These are phyloP conservation scores for Microcos paniculata DNA, from an alignment of 345 rosid species.

Conservation along the genomic window DNA sequence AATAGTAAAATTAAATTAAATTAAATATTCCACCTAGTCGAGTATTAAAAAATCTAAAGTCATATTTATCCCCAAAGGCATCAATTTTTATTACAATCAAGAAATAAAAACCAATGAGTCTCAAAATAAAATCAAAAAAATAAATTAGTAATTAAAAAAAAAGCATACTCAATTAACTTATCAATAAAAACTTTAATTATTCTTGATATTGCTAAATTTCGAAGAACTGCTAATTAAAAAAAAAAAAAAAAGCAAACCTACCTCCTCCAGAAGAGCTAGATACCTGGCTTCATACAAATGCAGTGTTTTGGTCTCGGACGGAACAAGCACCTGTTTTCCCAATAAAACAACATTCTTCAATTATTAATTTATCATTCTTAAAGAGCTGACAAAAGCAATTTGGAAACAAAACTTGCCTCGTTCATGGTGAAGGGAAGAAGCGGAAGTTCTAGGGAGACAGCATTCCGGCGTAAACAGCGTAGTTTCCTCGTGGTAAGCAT, in stretches of 20 bases:
- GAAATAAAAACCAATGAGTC: too few species aligned
- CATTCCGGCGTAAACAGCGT: constrained; percentile 17
- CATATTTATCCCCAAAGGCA: too few species aligned
- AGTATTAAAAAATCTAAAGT: too few species aligned
- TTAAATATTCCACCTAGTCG: not conserved
- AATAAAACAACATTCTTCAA: not conserved
- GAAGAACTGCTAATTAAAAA: not conserved
- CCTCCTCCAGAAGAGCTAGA: constrained; percentile 76
- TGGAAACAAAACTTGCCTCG: constrained; percentile 34
- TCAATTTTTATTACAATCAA: too few species aligned
- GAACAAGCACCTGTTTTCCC: constrained; percentile 59
- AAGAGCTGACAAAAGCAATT: not conserved
- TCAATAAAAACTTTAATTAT: too few species aligned
- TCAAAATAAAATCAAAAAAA: not conserved
- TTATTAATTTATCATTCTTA: not conserved
- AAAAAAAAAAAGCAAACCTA: constrained; percentile 16
- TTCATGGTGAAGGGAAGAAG: constrained; percentile 61
- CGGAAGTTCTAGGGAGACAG: constrained; percentile 48
- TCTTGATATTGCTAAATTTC: too few species aligned
- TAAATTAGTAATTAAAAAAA: too few species aligned
- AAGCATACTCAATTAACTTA: too few species aligned
- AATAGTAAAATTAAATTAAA: too few species aligned
- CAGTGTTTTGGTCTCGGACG: constrained; percentile 70
- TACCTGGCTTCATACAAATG: constrained; percentile 81
- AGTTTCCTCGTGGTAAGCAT: not conserved